Conservation (phyloP, 768 basidiomycete species). For the Tulasnella sp. region DNA sequence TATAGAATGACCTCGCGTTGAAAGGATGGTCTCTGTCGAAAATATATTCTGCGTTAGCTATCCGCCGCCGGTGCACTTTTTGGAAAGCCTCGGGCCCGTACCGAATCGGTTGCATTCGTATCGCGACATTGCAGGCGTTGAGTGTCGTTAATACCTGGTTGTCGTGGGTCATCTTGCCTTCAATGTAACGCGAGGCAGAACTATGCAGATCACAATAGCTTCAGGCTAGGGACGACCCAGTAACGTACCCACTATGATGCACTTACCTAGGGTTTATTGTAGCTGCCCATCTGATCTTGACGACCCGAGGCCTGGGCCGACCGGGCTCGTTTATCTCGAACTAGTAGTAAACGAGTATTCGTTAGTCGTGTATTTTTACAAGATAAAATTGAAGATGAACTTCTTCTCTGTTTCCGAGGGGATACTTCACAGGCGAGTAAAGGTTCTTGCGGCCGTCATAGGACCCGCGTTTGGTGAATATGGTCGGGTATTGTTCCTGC, state of each 20-base stretch:
- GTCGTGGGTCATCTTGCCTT: slow-evolving; percentile 62
- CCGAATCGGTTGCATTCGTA: slow-evolving; percentile 67
- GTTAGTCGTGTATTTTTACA: neutral
- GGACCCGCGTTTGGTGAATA: slow-evolving; percentile 68
- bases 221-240: neutral
- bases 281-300: neutral
- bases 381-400: neutral
- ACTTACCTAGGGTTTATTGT: neutral
- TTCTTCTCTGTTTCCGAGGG: slow-evolving; percentile 40
- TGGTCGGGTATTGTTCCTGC: slow-evolving; percentile 52
- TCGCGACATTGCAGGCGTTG: slow-evolving; percentile 60
- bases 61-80: neutral
- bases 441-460: slow-evolving; percentile 80
- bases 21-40: slow-evolving; percentile 52
- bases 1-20: slow-evolving; percentile 73
- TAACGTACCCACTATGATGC: neutral
- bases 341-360: neutral
- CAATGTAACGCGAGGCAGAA: slow-evolving; percentile 47
- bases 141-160: slow-evolving; percentile 63
- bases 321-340: neutral
- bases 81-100: slow-evolving; percentile 14
- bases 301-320: neutral
- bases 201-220: slow-evolving; percentile 38
- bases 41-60: neutral
- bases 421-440: slow-evolving; percentile 58